A percentile compares a stretch with the other conserved stretches of the same genome.
These are phyloP conservation scores for Solanum paucissectum DNA, from an alignment of 257 asterid species.

Conservation along the genomic window DNA sequence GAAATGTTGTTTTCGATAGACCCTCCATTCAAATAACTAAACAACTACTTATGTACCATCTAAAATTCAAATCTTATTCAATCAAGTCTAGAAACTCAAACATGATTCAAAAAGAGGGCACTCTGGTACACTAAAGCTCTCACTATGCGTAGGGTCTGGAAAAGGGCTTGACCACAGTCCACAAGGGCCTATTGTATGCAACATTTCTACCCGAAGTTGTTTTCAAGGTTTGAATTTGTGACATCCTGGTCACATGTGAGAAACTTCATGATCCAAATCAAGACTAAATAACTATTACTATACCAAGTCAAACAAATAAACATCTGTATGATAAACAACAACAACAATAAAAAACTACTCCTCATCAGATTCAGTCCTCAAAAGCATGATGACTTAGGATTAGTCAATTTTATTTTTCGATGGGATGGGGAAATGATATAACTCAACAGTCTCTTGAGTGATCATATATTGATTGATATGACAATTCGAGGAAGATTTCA, in stretches of 20 bases:
- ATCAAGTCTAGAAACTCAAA: neutral
- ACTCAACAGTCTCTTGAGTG: neutral
- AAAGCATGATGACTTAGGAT: neutral
- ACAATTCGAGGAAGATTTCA: too few species aligned
- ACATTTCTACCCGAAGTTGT: too few species aligned
- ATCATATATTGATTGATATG: neutral
- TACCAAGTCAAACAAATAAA: neutral
- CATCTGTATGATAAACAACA: neutral
- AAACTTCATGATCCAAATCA: neutral
- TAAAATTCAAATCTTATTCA: neutral
- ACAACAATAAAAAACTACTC: neutral
- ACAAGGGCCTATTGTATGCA: neutral
- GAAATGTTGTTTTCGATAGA: neutral
- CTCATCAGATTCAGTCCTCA: neutral
- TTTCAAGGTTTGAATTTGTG: too few species aligned
- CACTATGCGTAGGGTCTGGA: rapidly evolving
- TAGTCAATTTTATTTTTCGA: too few species aligned
- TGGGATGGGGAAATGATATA: neutral
- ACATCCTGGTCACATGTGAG: too few species aligned
- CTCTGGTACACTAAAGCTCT: too few species aligned
- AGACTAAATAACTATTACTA: neutral
- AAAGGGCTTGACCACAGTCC: too few species aligned
- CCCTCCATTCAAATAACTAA: neutral
- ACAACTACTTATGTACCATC: neutral
- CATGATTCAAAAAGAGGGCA: neutral